Evolutionary conservation across 371 early-diverging fungal genomes (phyloP).

Genomic region (Rhizopus arrhizus): DNA sequence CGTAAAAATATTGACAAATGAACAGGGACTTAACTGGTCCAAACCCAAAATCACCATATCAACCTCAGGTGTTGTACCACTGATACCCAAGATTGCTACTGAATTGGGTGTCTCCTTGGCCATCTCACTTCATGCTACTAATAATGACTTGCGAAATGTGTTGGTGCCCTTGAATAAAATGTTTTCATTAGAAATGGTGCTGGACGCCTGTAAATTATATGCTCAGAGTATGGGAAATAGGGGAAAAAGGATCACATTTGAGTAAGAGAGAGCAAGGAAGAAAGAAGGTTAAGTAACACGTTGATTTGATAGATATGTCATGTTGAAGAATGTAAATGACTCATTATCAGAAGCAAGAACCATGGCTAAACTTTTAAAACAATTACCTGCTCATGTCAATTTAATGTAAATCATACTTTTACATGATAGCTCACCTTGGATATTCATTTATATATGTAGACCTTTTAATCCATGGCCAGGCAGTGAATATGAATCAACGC

Average conservation of each 20-base stretch:
- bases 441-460: constrained; percentile 24
- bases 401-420: constrained; percentile 60
- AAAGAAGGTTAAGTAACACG: not conserved
- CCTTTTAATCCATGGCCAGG: constrained; percentile 86
- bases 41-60: constrained; percentile 83
- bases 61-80: constrained; percentile 89
- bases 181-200: constrained; percentile 68
- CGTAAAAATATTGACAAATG: constrained; percentile 73
- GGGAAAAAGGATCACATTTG: constrained; percentile 72
- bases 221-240: constrained; percentile 48
- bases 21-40: constrained; percentile 66
- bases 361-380: constrained; percentile 61
- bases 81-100: constrained; percentile 71
- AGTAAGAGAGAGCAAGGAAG: constrained; percentile 37
- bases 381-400: constrained; percentile 82
- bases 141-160: constrained; percentile 72
- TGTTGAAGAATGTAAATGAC: constrained; percentile 86
- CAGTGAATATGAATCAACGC: constrained; percentile 57
- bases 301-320: constrained; percentile 65
- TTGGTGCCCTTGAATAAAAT: constrained; percentile 89
- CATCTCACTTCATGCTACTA: constrained; percentile 87
- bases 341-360: constrained; percentile 67
- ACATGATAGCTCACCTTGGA: not conserved
- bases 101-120: constrained; percentile 86
- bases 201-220: constrained; percentile 76